Base-by-base conservation (phyloP, 305 asterid species). In the Andrographis paniculata region DNA sequence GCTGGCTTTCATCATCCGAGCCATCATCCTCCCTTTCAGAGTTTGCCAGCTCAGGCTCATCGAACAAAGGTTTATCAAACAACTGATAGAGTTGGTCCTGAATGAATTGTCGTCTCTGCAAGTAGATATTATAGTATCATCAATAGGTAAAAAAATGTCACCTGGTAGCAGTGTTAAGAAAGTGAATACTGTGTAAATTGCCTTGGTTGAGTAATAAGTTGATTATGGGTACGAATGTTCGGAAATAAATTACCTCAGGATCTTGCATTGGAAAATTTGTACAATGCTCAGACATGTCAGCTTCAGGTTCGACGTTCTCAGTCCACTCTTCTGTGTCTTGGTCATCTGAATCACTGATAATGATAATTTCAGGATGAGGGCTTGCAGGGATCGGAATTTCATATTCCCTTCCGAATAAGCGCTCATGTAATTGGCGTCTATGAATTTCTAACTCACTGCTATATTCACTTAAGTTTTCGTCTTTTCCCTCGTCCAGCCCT, bases 271-370 rank as follows among this genome's bases (percentile, higher is more conserved):
- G 68, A 56, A 71, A 62, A 35, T 27, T 57, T 40, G 64, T 58
- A 20, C 71, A 45, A 38, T 77, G n/a, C n/a, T n/a, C n/a, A n/a
- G n/a, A n/a, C n/a, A n/a, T n/a, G n/a, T n/a, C n/a, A n/a, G n/a
- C n/a, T n/a, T 43, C 55, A 38, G 56, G 62, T 33, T 42, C 17
- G 42, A 47, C 45, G 37, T 20, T 57, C 54, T 52, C 53, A 43
- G 13, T 49, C 55, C 20, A 64, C 22, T 31, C 28, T 63, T 77
- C 97, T n/a, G n/a, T n/a, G 56, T 52, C 40, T 17, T 82, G 93
- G 52, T 89, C 98, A 50, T 89, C 98, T 17, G 84, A 86, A 56
- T 89, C 95, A 55, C 82, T 62, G 57, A 82, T 74, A 35, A 85
- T 75, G 58, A 86, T 61, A 24, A 72, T 73, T 44, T 63, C 82